Conservation (phyloP, 306 rosid genomes). For the Lathyrus sativus region DNA sequence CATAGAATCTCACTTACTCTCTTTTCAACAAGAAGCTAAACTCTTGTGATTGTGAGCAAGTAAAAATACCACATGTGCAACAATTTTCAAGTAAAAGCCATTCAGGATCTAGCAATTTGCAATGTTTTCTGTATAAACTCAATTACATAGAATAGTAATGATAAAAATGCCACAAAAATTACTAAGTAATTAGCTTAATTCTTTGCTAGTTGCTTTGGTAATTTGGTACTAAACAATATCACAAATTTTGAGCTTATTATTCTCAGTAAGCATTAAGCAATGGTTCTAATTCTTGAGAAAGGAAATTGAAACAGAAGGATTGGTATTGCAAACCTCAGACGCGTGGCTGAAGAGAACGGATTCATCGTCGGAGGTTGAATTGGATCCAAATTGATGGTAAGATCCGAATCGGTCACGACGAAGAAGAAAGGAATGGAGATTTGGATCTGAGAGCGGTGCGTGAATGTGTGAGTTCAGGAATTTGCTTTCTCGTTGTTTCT, state of each 20-base stretch:
- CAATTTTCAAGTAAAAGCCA: background rate
- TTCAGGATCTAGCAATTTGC: conserved; percentile 23
- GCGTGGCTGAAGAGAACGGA: conserved; percentile 95
- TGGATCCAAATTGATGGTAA: conserved; percentile 54
- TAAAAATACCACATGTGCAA: conserved; percentile 9
- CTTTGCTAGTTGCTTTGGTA: background rate
- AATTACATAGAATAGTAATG: background rate
- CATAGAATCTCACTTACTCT: background rate
- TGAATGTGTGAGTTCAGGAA: conserved; percentile 17
- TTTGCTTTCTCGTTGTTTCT: background rate
- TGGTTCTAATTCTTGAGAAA: background rate
- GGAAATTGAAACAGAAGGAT: conserved; percentile 25
- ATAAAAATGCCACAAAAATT: conserved; percentile 3
- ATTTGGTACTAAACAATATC: background rate
- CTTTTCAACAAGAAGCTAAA: conserved; percentile 16
- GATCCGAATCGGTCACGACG: conserved; percentile 56
- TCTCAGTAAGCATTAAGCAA: conserved; percentile 10
- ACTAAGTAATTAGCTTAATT: conserved; percentile 31
- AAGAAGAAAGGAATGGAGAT: conserved; percentile 31
- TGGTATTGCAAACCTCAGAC: conserved; percentile 67
- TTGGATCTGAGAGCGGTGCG: conserved; percentile 68
- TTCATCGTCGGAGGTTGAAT: conserved; percentile 76
- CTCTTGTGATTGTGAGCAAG: background rate
- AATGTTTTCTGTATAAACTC: background rate
- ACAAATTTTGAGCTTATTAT: conserved; percentile 2